phyloP scores from a whole-genome alignment of 1,284 basidiomycete genomes.

The Rhodotorula sp. region DNA sequence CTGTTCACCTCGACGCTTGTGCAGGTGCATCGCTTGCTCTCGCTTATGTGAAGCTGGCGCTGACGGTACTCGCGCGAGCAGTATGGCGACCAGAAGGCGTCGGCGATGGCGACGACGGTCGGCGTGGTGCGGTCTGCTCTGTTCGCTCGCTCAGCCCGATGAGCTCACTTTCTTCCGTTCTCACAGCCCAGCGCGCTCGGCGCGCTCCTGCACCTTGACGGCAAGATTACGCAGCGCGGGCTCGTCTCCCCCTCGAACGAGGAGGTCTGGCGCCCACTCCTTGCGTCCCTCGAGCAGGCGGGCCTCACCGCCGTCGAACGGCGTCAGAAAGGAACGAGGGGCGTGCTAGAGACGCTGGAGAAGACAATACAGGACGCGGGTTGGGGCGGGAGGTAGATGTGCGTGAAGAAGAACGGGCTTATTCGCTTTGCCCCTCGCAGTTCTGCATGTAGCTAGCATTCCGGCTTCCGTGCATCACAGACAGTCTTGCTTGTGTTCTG shows the following conservation, averaged over 20 bases:
- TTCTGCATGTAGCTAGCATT: too few relatives aligned
- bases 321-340: constrained; percentile 16
- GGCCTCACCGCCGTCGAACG: constrained; percentile 32
- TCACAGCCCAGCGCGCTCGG: constrained; percentile 40
- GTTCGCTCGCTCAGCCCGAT: too few relatives aligned
- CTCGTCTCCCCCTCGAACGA: constrained; percentile 32
- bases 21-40: constrained; percentile 45
- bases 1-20: constrained; percentile 75
- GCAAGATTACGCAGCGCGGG: constrained; percentile 21
- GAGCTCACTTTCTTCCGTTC: too few relatives aligned
- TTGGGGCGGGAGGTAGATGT: neutral
- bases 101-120: constrained; percentile 87
- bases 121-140: constrained; percentile 54
- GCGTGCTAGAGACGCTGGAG: constrained; percentile 28
- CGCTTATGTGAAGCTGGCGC: too few relatives aligned
- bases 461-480: neutral
- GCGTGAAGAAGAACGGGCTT: too few relatives aligned
- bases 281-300: constrained; percentile 19
- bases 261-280: constrained; percentile 38
- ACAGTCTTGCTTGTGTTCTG: neutral
- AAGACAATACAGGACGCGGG: neutral
- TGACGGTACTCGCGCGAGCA: neutral
- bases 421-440: too few relatives aligned
- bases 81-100: constrained; percentile 65
- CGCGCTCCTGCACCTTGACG: constrained; percentile 25